phyloP scores from a whole-genome alignment of 176 grass and related monocot genomes.

The Saccharum spontaneum region DNA sequence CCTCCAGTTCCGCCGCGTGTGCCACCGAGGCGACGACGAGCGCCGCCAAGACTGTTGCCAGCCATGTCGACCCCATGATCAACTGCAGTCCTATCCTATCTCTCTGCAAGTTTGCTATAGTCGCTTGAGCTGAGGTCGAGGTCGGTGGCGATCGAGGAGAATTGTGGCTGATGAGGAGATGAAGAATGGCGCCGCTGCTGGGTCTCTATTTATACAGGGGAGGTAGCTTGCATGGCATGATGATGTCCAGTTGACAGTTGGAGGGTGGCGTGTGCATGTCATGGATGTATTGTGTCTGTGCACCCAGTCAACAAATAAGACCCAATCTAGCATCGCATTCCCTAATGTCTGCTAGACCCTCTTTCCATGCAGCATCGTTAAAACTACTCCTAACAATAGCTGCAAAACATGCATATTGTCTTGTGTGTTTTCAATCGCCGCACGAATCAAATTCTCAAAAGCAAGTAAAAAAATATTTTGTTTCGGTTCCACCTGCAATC shows the following conservation, averaged over 20 bases:
- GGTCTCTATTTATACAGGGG: neutral
- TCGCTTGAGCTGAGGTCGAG: neutral
- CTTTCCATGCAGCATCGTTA: neutral
- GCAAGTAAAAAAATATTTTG: neutral
- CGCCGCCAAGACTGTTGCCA: neutral
- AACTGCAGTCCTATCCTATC: too few species aligned
- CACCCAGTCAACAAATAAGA: slow-evolving; percentile 12
- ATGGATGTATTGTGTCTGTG: neutral
- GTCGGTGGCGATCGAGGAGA: neutral
- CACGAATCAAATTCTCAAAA: too few species aligned
- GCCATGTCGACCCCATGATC: neutral
- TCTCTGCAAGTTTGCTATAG: too few species aligned
- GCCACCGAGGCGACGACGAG: neutral
- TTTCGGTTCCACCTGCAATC: neutral
- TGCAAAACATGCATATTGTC: neutral
- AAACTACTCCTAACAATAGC: neutral
- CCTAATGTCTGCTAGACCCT: neutral
- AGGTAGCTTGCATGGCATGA: neutral
- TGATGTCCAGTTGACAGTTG: too few species aligned
- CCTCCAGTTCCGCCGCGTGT: neutral
- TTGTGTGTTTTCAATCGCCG: neutral
- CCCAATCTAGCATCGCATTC: neutral
- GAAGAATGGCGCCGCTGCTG: neutral
- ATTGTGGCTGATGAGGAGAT: neutral
- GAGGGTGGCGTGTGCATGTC: too few species aligned